These are phyloP conservation scores for Calonectria pteridis DNA, from an alignment of 2,329 filamentous ascomycete species.

Conservation along the genomic window DNA sequence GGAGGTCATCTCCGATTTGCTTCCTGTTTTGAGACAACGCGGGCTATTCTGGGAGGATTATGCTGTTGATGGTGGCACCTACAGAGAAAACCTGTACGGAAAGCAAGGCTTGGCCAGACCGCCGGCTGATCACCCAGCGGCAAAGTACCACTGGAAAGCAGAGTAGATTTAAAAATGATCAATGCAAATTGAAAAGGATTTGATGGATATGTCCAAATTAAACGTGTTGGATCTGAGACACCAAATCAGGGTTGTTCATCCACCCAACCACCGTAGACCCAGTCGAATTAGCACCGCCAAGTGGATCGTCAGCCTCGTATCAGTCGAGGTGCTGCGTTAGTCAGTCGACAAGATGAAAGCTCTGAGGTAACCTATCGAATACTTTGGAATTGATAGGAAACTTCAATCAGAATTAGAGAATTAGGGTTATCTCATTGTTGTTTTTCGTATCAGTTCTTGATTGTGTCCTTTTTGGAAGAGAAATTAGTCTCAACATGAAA, in stretches of 20 bases:
- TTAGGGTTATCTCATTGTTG: too few relatives aligned
- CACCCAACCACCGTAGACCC: neutral
- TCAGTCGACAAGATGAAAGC: too few relatives aligned
- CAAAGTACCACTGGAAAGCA: constrained; percentile 55
- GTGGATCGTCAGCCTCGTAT: too few relatives aligned
- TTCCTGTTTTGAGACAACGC: constrained; percentile 71
- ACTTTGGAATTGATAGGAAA: too few relatives aligned
- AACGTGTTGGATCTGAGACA: neutral
- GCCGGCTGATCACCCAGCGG: constrained; percentile 54
- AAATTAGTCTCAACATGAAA: too few relatives aligned
- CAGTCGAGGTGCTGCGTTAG: too few relatives aligned
- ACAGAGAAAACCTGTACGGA: constrained; percentile 58
- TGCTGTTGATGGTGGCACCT: constrained; percentile 56
- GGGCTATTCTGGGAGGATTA: constrained; percentile 69
- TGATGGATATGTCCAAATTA: too few relatives aligned
- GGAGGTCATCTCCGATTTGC: constrained; percentile 72
- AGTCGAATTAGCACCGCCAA: neutral
- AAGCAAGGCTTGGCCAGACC: constrained; percentile 50
- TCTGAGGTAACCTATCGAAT: too few relatives aligned
- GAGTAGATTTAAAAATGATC: constrained; percentile 34
- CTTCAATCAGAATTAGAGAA: too few relatives aligned
- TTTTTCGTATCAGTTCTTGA: too few relatives aligned
- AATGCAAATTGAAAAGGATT: neutral
- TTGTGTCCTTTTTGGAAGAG: too few relatives aligned
- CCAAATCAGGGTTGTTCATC: neutral